Evolutionary conservation across 192 early-diverging fungal genomes (phyloP), one percentile per base, ranked within the genome.

Genomic region (Chytriomyces sp.): DNA sequence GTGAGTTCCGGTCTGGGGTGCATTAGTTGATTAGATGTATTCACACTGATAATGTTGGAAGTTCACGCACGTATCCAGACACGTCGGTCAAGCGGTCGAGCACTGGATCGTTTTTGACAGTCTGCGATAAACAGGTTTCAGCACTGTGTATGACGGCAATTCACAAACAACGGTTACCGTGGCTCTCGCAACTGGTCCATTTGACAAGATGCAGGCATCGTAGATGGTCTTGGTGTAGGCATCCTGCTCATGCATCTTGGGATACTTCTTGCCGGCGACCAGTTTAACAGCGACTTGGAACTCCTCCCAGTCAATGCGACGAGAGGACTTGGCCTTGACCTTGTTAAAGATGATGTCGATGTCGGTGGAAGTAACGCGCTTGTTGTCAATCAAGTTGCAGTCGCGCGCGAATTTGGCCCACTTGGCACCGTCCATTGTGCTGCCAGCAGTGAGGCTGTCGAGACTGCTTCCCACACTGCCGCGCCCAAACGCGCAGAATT

Each of bases 401-500:
- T 88, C 87, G 35, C 85, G 77, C 18, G 79, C 76, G 64, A 88
- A 88, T 77, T 88, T 88, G 18, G 85, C 73, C 73, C 73, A 75
- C 3, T 57, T 57, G 53, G 20, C 20, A 3, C 11, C 11, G 53
- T 57, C 53, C 20, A 18, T 57, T 20, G 20, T 11, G 13, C 20
- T 20, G 53, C 11, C 53, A 20, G 20, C 0, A 3, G 53, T 57
- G 53, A 57, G 53, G 53, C 20, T 57, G 13, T 57, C 13, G 53
- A 57, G 53, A 57, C 53, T 57, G 53, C 53, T 57, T 57, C 20
- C 53, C 1, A 20, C 53, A 57, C 53, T 11, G 20, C 20, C 13
- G 53, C 11, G 53, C 0, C 13, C 53, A 18, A 57, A 11, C 20
- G 11, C 13, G 20, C 20, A 57, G 13, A 57, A 57, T 57, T 57